A percentile compares a stretch with the other conserved stretches of the same genome.
These are phyloP conservation scores for Phalaenopsis aphrodite DNA, from an alignment of 106 monocot genomes.

Conservation along the genomic window DNA sequence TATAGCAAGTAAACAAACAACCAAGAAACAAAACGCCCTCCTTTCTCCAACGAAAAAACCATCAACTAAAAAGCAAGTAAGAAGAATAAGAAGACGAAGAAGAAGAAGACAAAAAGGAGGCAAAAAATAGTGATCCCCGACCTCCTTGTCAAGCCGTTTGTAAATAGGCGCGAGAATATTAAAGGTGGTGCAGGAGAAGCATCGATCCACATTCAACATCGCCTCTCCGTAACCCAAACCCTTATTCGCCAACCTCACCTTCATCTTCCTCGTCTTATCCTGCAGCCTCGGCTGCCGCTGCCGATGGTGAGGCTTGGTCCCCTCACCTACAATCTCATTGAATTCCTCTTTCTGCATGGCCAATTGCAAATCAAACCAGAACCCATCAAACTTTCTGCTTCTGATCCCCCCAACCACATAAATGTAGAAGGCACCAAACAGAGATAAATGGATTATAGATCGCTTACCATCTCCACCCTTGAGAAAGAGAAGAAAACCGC, in stretches of 20 bases:
- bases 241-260: conserved; percentile 7
- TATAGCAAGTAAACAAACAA: neutral
- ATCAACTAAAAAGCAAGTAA: conserved; percentile 1
- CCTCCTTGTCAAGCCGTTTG: conserved; percentile 34
- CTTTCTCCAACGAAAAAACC: neutral
- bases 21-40: neutral
- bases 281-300: neutral
- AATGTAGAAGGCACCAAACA: neutral
- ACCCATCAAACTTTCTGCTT: neutral
- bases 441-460: neutral
- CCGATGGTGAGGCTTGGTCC: neutral
- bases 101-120: neutral
- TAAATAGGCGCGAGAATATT: conserved; percentile 43
- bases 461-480: neutral
- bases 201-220: conserved; percentile 12
- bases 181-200: conserved; percentile 41
- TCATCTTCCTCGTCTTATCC: conserved; percentile 9
- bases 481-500: neutral
- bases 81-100: neutral
- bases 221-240: neutral
- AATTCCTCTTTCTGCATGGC: neutral
- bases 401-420: neutral
- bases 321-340: neutral
- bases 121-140: neutral
- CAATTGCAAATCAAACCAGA: neutral